Percentiles rank a stretch among this genome's conserved stretches.
phyloP scores from a whole-genome alignment of 192 early-diverging fungal species.

The Coemansia sp. region DNA sequence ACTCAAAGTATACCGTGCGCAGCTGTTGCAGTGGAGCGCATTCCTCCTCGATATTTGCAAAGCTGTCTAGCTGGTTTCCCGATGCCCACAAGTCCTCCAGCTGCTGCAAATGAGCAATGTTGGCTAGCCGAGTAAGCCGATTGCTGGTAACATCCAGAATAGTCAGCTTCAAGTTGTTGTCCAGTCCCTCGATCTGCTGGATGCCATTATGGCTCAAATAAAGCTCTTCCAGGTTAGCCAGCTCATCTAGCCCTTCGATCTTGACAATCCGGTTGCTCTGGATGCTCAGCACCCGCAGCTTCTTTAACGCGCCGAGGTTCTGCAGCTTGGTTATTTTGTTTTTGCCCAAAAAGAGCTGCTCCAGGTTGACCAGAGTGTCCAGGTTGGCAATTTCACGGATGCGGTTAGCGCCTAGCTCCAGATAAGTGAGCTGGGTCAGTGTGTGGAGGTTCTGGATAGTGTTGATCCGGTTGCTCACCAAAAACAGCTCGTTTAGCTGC shows the following conservation, averaged over 20 bases:
- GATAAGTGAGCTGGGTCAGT: slow-evolving; percentile 68
- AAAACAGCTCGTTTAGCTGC: slow-evolving; percentile 74
- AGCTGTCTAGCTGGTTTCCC: slow-evolving; percentile 72
- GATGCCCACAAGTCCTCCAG: slow-evolving; percentile 93
- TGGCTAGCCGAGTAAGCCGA: slow-evolving; percentile 66
- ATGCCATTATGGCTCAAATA: slow-evolving; percentile 94
- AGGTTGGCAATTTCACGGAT: slow-evolving; percentile 87
- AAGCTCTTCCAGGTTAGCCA: slow-evolving; percentile 78
- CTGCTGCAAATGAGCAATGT: slow-evolving; percentile 62
- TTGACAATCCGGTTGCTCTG: slow-evolving; percentile 84
- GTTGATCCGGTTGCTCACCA: slow-evolving; percentile 92
- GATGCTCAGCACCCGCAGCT: slow-evolving; percentile 69
- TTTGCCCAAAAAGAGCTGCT: slow-evolving; percentile 94
- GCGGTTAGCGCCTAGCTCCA: slow-evolving; percentile 94
- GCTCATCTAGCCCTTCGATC: slow-evolving; percentile 70
- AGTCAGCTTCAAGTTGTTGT: slow-evolving; percentile 66
- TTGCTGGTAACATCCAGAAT: slow-evolving; percentile 90
- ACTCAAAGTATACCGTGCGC: slow-evolving; percentile 90
- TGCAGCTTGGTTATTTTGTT: slow-evolving; percentile 90
- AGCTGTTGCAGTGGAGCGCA: slow-evolving; percentile 60
- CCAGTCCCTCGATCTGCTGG: slow-evolving; percentile 70
- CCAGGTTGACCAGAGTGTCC: slow-evolving; percentile 72
- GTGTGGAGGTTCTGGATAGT: slow-evolving; percentile 71
- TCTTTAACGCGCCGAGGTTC: slow-evolving; percentile 61
- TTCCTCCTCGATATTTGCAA: slow-evolving; percentile 72